Conservation (phyloP, 2,329 filamentous ascomycete species). For the Cadophora sp. region DNA sequence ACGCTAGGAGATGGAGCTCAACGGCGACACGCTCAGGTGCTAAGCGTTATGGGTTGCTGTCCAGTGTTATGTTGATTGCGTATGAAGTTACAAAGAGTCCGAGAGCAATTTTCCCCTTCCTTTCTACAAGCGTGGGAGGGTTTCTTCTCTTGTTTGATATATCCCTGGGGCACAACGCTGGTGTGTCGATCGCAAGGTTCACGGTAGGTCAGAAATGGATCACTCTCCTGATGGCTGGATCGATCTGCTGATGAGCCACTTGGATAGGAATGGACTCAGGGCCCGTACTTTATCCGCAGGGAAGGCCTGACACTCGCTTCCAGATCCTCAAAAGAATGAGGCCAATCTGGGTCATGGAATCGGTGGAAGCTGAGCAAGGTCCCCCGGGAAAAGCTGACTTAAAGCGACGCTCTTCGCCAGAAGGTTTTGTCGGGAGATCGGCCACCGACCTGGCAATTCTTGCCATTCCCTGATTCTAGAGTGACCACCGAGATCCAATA, state of each 20-base stretch:
- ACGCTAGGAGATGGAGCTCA: conserved; percentile 20
- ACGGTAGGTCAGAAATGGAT: conserved; percentile 16
- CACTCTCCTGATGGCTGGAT: conserved; percentile 23
- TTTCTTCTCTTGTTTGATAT: conserved; percentile 30
- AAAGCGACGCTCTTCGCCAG: conserved; percentile 20
- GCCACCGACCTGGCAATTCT: conserved; percentile 31
- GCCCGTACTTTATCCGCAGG: conserved; percentile 16
- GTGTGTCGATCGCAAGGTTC: conserved; percentile 22
- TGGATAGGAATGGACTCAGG: conserved; percentile 5
- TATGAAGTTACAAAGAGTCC: conserved; percentile 24
- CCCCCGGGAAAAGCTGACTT: conserved; percentile 17
- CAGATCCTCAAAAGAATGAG: conserved; percentile 14
- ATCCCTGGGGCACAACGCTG: conserved; percentile 18
- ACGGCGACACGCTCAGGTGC: conserved; percentile 29
- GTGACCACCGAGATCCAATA: conserved; percentile 41
- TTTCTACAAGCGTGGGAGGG: conserved; percentile 15
- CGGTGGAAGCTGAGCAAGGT: conserved; percentile 7
- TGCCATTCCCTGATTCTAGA: conserved; percentile 30
- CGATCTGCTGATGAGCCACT: conserved; percentile 28
- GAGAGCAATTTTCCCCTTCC: background rate
- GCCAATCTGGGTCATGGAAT: conserved; percentile 10
- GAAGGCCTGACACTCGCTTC: conserved; percentile 10
- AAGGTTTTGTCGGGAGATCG: conserved; percentile 37
- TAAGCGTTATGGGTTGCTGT: background rate
- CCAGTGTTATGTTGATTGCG: conserved; percentile 24